phyloP scores from a whole-genome alignment of 352 stramenopile species.

The Globisporangium solare region DNA sequence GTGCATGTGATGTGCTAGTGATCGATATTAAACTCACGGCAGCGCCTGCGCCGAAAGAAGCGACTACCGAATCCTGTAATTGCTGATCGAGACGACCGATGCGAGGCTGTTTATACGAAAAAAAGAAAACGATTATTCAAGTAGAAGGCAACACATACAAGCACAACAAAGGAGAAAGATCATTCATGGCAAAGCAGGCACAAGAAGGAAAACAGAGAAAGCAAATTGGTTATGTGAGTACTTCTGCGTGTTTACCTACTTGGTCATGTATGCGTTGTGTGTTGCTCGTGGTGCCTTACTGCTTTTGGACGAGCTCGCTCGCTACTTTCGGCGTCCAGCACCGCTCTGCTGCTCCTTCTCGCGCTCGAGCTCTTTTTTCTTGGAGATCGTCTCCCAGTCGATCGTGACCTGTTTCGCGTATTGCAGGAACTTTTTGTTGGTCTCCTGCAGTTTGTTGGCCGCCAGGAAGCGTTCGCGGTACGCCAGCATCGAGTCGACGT shows the following conservation, averaged over 20 bases:
- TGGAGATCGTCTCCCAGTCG: conserved; percentile 86
- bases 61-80: conserved; percentile 53
- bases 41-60: conserved; percentile 72
- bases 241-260: conserved; percentile 8
- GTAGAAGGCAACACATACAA: conserved; percentile 18
- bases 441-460: conserved; percentile 86
- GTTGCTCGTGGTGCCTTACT: conserved; percentile 1
- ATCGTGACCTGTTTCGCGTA: conserved; percentile 83
- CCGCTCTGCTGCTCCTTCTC: conserved; percentile 63
- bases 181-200: not conserved
- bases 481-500: conserved; percentile 88
- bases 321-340: conserved; percentile 51
- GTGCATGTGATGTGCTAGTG: conserved; percentile 35
- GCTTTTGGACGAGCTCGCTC: conserved; percentile 5
- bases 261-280: conserved; percentile 5
- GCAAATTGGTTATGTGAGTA: conserved; percentile 24
- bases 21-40: conserved; percentile 89
- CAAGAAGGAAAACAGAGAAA: conserved; percentile 6
- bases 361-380: conserved; percentile 88
- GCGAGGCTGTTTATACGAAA: conserved; percentile 11
- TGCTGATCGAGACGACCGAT: conserved; percentile 41
- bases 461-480: conserved; percentile 87
- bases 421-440: conserved; percentile 85
- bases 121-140: conserved; percentile 15
- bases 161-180: conserved; percentile 6